Conservation (phyloP, 768 basidiomycete genomes). For the Mrakia gelida region DNA sequence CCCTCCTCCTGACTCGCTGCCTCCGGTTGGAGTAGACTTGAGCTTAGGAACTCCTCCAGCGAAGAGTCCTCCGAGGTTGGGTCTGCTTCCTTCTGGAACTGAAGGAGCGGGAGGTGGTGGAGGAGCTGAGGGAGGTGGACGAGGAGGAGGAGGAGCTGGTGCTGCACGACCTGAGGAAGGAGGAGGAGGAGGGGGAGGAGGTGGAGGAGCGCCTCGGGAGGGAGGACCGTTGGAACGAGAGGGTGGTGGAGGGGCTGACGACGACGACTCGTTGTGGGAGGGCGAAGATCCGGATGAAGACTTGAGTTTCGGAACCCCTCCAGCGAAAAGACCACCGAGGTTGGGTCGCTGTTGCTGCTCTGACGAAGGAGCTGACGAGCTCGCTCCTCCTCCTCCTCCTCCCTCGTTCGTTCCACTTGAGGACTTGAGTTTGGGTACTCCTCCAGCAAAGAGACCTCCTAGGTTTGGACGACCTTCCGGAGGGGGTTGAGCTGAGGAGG, state of each 20-base stretch:
- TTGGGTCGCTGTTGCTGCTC: neutral
- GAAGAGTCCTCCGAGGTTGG: constrained; percentile 1
- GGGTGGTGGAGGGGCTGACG: neutral
- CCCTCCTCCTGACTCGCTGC: neutral
- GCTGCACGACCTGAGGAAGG: neutral
- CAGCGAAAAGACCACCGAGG: constrained; percentile 28
- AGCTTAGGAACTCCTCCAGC: constrained; percentile 24
- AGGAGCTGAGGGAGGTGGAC: neutral
- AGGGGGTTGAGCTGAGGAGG: neutral
- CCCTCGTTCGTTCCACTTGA: neutral
- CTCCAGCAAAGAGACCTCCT: constrained; percentile 26
- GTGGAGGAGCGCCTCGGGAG: neutral
- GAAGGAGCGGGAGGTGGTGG: neutral
- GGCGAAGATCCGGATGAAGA: neutral
- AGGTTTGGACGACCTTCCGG: constrained; percentile 22
- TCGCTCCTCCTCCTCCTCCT: no score
- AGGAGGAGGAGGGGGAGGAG: neutral
- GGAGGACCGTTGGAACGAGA: constrained; percentile 2
- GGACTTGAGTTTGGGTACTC: constrained; percentile 23
- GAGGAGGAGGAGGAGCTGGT: neutral
- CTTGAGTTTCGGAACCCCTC: constrained; percentile 24
- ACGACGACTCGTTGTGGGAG: neutral
- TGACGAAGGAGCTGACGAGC: neutral
- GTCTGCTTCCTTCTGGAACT: constrained; percentile 16
- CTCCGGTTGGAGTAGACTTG: constrained; percentile 1